These are phyloP conservation scores for Camellia lanceoleosa DNA, from an alignment of 148 eudicot species.

Conservation along the genomic window DNA sequence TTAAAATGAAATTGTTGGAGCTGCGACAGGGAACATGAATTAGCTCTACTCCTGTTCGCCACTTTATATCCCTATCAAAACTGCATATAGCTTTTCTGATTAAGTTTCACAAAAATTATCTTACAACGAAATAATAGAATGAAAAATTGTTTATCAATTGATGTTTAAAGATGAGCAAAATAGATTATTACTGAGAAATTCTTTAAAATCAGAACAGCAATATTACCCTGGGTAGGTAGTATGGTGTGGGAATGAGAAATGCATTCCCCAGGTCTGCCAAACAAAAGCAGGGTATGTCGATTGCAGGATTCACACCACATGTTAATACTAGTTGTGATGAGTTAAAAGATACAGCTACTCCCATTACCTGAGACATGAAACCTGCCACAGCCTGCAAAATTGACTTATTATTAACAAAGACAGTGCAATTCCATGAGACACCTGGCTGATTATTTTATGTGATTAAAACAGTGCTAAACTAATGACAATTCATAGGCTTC, in stretches of 20 bases:
- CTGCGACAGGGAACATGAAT: slow-evolving; percentile 77
- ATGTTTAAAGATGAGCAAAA: not conserved
- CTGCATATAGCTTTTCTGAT: slow-evolving; percentile 36
- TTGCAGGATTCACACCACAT: slow-evolving; percentile 80
- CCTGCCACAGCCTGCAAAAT: slow-evolving; percentile 68
- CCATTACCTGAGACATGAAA: slow-evolving; percentile 75
- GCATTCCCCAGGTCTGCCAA: slow-evolving; percentile 86
- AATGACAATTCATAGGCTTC: not conserved
- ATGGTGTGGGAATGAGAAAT: slow-evolving; percentile 88
- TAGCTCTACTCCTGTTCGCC: slow-evolving; percentile 76
- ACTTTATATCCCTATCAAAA: slow-evolving; percentile 73
- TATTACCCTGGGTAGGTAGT: slow-evolving; percentile 89
- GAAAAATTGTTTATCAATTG: not conserved
- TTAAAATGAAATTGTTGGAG: slow-evolving; percentile 62
- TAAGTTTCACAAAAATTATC: not conserved
- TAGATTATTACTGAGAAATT: too few species aligned
- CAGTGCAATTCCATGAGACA: not conserved
- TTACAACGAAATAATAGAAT: not conserved
- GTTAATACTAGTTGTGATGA: slow-evolving; percentile 77
- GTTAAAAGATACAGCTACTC: slow-evolving; percentile 46
- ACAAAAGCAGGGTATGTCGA: slow-evolving; percentile 88
- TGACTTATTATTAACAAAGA: not conserved
- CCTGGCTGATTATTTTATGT: not conserved
- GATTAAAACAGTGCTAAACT: not conserved
- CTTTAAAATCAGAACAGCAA: not conserved